These are phyloP conservation scores for Albugo candida DNA, from an alignment of 352 stramenopile genomes.

Conservation along the genomic window DNA sequence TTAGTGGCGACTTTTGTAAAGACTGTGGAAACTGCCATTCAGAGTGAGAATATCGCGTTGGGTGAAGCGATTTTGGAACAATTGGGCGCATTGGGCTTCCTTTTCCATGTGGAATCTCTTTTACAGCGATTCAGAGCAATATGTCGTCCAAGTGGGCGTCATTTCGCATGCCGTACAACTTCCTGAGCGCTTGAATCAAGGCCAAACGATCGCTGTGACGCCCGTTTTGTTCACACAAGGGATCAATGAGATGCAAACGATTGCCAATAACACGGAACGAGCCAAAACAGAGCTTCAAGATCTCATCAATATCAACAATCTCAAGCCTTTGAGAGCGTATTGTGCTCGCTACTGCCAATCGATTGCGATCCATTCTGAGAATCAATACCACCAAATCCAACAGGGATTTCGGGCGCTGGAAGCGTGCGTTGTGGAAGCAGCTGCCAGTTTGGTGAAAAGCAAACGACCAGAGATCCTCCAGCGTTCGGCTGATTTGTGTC, in stretches of 20 bases:
- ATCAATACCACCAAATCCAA: conserved; percentile 25
- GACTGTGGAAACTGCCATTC: conserved; percentile 6
- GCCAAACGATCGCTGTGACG: conserved; percentile 49
- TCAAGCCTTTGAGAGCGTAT: conserved; percentile 42
- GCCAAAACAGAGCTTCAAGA: conserved; percentile 67
- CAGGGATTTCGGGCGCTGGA: conserved; percentile 47
- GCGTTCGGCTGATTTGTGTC: conserved; percentile 56
- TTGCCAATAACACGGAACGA: conserved; percentile 72
- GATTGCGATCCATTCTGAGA: conserved; percentile 18
- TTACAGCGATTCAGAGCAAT: conserved; percentile 43
- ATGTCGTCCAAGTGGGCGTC: conserved; percentile 26
- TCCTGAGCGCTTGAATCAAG: conserved; percentile 35
- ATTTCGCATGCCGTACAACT: conserved; percentile 38
- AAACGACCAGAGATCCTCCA: conserved; percentile 76
- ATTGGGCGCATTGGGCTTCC: conserved; percentile 16
- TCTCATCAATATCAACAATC: conserved; percentile 65
- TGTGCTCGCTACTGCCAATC: conserved; percentile 66
- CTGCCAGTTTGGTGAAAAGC: conserved; percentile 68
- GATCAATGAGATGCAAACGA: conserved; percentile 87
- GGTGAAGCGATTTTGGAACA: conserved; percentile 6
- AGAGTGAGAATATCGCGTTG: not conserved
- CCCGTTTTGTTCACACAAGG: conserved; percentile 78
- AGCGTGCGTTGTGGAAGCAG: conserved; percentile 43
- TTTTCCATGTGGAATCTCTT: conserved; percentile 75
- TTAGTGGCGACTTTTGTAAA: conserved; percentile 7